Evolutionary conservation across 2,329 filamentous ascomycete genomes (phyloP), one percentile per base, ranked within the genome.

Genomic region (Pestalotiopsis sp.): DNA sequence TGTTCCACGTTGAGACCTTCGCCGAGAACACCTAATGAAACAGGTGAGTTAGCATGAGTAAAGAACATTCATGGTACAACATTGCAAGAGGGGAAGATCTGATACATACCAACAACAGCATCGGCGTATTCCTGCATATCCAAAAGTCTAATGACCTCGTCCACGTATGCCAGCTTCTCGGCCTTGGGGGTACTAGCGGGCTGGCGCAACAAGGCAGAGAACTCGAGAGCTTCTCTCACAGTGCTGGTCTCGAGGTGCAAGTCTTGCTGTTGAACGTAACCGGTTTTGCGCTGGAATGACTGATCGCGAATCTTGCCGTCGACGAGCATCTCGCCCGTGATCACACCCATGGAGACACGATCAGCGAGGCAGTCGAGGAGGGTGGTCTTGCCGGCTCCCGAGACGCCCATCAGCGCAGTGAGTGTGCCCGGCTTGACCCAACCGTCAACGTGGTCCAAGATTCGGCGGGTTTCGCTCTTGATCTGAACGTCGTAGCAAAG

Each of bases 381-480:
- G 1, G 95, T 97, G 0, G 95, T 98, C 81, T 98, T 98, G 69
- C 95, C 95, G n/a, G 95, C 95, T 73, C 95, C 94, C 39, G 92
- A 94, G 7, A 95, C 93, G 45, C 31, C 64, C 94, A 97, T 97
- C 3, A 97, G 85, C 52, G 93, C 94, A 13, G 94, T 97, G 67
- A 97, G 80, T 17, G 93, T 97, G 69, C 95, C 95, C 3, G 95
- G 95, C 80, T 97, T 96, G 69, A 98, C 94, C 93, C 93, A 98
- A 45, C 95, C 95, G 76, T 97, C 92, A 13, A 97, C 93, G 71
- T 96, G 85, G 74, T 97, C 91, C 69, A 98, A 83, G 75, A 98
- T 92, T 58, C 91, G 89, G 17, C 94, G 88, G 1, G 86, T 82
- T 74, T 95, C 89, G 14, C 85, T 85, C 83, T 97, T 97, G 81